These are phyloP conservation scores for Solanum tacnaense DNA, from an alignment of 257 asterid genomes.

Conservation along the genomic window DNA sequence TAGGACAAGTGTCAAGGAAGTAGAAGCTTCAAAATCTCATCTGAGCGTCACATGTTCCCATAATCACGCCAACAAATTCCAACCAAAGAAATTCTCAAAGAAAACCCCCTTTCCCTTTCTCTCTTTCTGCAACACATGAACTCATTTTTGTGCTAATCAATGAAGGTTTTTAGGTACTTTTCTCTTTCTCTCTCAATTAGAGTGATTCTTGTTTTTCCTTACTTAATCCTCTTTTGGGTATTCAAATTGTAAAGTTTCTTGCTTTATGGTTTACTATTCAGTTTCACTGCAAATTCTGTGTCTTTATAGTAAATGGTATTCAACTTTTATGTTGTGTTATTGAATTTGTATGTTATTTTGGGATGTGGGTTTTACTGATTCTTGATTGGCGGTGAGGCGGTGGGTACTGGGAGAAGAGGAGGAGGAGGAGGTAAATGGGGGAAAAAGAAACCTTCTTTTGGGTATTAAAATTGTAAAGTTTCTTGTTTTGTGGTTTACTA, in stretches of 20 bases:
- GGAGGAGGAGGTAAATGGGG: not conserved
- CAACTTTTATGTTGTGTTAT: not conserved
- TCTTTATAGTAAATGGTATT: not conserved
- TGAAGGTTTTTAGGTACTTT: not conserved
- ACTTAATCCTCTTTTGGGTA: not conserved
- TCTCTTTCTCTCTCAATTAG: not conserved
- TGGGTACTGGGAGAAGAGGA: not conserved
- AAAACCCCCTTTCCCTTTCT: too few species aligned
- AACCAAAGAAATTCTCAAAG: not conserved
- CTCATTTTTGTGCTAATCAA: not conserved
- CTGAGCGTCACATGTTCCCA: not conserved
- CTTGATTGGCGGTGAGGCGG: not conserved
- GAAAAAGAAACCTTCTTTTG: not conserved
- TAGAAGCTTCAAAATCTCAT: not conserved
- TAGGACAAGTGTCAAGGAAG: not conserved
- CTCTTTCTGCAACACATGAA: not conserved
- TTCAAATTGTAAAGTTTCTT: not conserved
- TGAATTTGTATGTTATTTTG: not conserved
- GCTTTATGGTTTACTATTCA: not conserved
- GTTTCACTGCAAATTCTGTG: not conserved
- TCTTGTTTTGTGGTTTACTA: not conserved
- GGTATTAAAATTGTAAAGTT: not conserved
- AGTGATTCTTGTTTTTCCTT: not conserved
- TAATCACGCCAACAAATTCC: not conserved
- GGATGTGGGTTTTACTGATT: not conserved